Evolutionary conservation across 192 early-diverging fungal genomes (phyloP).

Genomic region (Coemansia sp.): DNA sequence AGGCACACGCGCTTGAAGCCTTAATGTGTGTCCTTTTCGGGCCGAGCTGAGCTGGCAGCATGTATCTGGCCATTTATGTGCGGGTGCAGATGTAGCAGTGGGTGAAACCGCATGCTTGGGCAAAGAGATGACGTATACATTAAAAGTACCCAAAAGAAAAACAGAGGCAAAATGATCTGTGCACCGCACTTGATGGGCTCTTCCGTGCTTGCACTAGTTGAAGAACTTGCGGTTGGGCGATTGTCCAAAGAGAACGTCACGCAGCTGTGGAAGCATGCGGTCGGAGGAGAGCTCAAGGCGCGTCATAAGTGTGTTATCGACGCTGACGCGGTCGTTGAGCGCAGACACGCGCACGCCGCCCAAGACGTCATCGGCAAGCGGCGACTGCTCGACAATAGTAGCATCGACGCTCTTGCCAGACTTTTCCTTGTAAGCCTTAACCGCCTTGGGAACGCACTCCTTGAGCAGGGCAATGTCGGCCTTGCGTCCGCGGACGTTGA

Average conservation of each 20-base stretch:
- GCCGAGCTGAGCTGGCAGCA: constrained; percentile 1
- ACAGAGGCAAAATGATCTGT: constrained; percentile 1
- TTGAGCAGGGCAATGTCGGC: constrained; percentile 66
- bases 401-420: constrained; percentile 40
- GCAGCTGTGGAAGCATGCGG: constrained; percentile 90
- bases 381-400: constrained; percentile 56
- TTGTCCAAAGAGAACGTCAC: constrained; percentile 85
- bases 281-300: constrained; percentile 83
- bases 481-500: constrained; percentile 72
- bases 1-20: background rate
- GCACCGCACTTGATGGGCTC: too few species aligned
- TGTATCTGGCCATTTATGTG: background rate
- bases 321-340: constrained; percentile 74
- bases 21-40: background rate
- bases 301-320: constrained; percentile 90
- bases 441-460: constrained; percentile 54
- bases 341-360: constrained; percentile 87
- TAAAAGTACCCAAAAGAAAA: background rate
- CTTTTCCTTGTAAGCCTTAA: constrained; percentile 60
- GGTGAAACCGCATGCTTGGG: background rate
- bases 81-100: background rate
- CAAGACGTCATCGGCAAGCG: constrained; percentile 74
- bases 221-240: constrained; percentile 90
- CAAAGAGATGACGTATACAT: constrained; percentile 10
- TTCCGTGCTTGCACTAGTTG: too few species aligned